Percentiles rank a stretch among this genome's conserved stretches.
Conservation (phyloP, 2,329 filamentous ascomycete genomes). For the Curvularia lunata region DNA sequence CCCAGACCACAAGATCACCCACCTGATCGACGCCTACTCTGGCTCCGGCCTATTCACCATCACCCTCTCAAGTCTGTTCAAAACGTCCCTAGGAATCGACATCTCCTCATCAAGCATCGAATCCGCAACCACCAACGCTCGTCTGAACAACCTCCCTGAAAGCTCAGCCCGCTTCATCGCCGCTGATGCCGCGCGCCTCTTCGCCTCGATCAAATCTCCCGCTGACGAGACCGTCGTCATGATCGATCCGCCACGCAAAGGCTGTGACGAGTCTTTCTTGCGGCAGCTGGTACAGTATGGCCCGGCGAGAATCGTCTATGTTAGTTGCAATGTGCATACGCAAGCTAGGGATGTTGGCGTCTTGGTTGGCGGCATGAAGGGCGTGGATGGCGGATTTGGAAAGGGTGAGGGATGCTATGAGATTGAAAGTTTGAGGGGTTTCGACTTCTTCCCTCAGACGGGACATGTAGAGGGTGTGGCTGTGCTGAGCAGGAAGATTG, state of each 20-base stretch:
- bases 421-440: constrained; percentile 89
- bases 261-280: constrained; percentile 86
- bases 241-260: constrained; percentile 94
- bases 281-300: constrained; percentile 78
- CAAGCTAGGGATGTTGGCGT: constrained; percentile 93
- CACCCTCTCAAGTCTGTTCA: constrained; percentile 82
- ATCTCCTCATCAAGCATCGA: constrained; percentile 79
- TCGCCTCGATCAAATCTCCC: constrained; percentile 75
- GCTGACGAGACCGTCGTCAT: constrained; percentile 88
- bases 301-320: constrained; percentile 84
- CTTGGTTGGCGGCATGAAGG: constrained; percentile 72
- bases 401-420: constrained; percentile 65
- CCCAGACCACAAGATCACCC: constrained; percentile 63
- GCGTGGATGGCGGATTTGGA: constrained; percentile 46
- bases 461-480: constrained; percentile 71
- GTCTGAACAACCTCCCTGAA: constrained; percentile 71
- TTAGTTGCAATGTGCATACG: constrained; percentile 97
- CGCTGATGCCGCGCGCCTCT: constrained; percentile 84
- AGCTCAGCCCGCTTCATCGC: constrained; percentile 83
- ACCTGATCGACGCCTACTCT: constrained; percentile 97
- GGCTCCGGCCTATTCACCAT: constrained; percentile 97
- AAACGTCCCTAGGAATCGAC: constrained; percentile 85
- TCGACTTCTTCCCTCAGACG: constrained; percentile 96
- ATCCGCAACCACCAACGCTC: constrained; percentile 79
- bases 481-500: constrained; percentile 57